Evolutionary conservation across 73 alveolate species (phyloP), one percentile per base, ranked within the genome.

Genomic region (Blepharisma stoltei): DNA sequence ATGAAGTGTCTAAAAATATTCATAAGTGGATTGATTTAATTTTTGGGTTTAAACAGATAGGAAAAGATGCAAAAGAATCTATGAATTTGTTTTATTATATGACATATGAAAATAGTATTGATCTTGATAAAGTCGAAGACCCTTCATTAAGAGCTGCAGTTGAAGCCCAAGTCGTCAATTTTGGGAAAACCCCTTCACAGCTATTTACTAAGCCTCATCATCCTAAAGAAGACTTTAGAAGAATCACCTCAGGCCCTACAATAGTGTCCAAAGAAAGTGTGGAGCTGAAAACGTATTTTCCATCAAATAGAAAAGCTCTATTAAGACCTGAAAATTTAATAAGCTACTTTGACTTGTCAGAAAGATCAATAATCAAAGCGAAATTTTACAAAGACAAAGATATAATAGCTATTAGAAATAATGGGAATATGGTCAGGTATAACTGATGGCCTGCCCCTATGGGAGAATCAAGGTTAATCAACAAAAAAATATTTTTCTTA

Each of bases 11-110:
- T 20, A 37, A 54, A 11, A 84, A 81, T 47, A 70, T 94, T 9
- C 53, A 86, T 78, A 44, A 78, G 49, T 94, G 98, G 98, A 89
- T 94, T 71, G 98, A 94, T 67, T 83, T 81, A 50, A 90, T 94
- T 4, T 92, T 88, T 79, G 98, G 98, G 7, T 94, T 68, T 73
- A 94, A 94, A 78, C 90, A 94, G 76, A 85, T 83, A 54, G 98
- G 96, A 53, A 90, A 86, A 55, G 97, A 91, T 55, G 98, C 98
- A 47, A 97, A 85, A 50, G 91, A 91, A 65, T 71, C 95, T 6
- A 71, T 87, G 60, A 94, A 94, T 78, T 78, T 79, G 9, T 94
- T 86, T 84, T 84, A 88, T 70, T 82, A 80, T 55, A 21, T 90
- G 60, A 92, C 98, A 44, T 96, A 96, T 81, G 98, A 96, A 69